A percentile compares a stretch with the other conserved stretches of the same genome.
phyloP scores from a whole-genome alignment of 805 yeast genomes.

The Pichia paraexigua region DNA sequence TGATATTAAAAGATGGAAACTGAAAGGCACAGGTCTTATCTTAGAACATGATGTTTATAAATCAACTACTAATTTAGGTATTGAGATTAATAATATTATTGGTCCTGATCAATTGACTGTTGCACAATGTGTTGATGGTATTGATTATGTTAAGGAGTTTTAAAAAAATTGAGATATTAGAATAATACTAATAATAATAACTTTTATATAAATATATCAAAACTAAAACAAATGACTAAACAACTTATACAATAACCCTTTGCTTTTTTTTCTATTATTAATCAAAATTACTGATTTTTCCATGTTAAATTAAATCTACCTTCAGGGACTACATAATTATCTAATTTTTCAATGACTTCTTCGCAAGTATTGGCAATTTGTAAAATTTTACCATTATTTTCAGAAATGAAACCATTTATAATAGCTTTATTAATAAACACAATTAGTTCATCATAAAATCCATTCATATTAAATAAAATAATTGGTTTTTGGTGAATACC shows the following conservation, averaged over 20 bases:
- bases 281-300: constrained; percentile 31
- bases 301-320: constrained; percentile 72
- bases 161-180: no score
- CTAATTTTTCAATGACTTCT: constrained; percentile 58
- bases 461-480: constrained; percentile 68
- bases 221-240: neutral
- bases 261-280: no score
- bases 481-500: constrained; percentile 81
- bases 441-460: constrained; percentile 68
- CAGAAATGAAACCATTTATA: constrained; percentile 57
- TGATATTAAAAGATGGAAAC: constrained; percentile 50
- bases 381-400: constrained; percentile 58
- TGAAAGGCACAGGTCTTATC: constrained; percentile 49
- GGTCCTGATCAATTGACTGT: constrained; percentile 64
- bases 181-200: neutral
- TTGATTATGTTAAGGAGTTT: constrained; percentile 43
- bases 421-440: constrained; percentile 54
- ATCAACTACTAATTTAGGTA: constrained; percentile 62
- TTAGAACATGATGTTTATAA: constrained; percentile 78
- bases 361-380: constrained; percentile 60
- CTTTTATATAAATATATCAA: neutral
- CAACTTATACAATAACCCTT: no score
- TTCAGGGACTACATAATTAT: constrained; percentile 55
- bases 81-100: constrained; percentile 46
- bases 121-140: constrained; percentile 68